phyloP scores from a whole-genome alignment of 2,329 filamentous ascomycete genomes.

The Blastomyces silverae region DNA sequence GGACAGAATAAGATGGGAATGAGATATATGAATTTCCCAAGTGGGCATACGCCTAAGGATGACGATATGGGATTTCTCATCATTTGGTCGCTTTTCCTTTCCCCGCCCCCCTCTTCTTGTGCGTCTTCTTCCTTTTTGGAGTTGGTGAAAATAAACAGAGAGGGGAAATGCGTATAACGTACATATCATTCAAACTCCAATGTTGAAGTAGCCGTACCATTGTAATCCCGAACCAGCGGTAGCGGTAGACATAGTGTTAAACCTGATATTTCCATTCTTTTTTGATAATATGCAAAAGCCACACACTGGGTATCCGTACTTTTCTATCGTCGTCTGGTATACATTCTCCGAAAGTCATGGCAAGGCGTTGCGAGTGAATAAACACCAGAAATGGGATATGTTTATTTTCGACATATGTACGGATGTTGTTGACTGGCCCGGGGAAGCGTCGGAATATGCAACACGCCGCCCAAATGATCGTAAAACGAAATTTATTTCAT shows the following conservation, averaged over 20 bases:
- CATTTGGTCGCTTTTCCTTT: conserved; percentile 46
- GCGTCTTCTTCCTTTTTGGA: no score
- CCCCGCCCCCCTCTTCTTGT: background rate
- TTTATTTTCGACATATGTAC: background rate
- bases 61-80: conserved; percentile 90
- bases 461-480: background rate
- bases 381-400: background rate
- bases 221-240: background rate
- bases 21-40: conserved; percentile 11
- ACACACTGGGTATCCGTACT: background rate
- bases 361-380: background rate
- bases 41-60: conserved; percentile 82
- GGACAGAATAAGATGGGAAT: background rate
- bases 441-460: background rate
- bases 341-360: background rate
- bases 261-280: background rate
- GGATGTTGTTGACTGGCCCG: background rate
- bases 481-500: background rate
- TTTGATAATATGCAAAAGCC: background rate
- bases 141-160: no score
- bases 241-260: background rate
- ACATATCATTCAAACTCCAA: background rate
- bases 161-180: background rate
- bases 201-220: background rate
- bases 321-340: conserved; percentile 4